These are phyloP conservation scores for Blastomyces emzantsi DNA, from an alignment of 2,329 filamentous ascomycete species.

Conservation along the genomic window DNA sequence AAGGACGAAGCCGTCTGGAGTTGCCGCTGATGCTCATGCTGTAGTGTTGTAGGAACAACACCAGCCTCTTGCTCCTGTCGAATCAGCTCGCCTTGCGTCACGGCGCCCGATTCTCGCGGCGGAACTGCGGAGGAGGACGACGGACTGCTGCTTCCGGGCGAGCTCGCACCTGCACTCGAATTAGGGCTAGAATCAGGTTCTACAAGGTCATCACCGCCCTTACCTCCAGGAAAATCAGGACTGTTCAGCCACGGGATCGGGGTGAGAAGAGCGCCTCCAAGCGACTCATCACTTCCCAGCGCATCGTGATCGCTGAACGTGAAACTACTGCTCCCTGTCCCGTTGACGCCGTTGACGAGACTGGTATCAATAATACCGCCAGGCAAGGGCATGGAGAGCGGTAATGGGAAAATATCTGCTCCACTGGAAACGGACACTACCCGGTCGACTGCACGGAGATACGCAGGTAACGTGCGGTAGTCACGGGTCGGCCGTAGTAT, in stretches of 20 bases:
- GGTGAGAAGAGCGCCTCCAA: constrained; percentile 84
- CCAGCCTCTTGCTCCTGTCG: constrained; percentile 80
- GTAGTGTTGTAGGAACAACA: constrained; percentile 60
- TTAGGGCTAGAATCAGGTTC: constrained; percentile 16
- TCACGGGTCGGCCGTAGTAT: constrained; percentile 65
- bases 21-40: constrained; percentile 26
- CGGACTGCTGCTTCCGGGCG: not conserved
- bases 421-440: constrained; percentile 83
- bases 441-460: constrained; percentile 82
- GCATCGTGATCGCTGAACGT: constrained; percentile 26
- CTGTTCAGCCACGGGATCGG: constrained; percentile 79
- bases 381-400: constrained; percentile 46
- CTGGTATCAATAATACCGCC: constrained; percentile 30
- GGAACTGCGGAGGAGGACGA: constrained; percentile 16
- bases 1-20: constrained; percentile 18
- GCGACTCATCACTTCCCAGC: constrained; percentile 74
- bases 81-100: constrained; percentile 76
- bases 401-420: constrained; percentile 72
- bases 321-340: constrained; percentile 29
- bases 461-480: constrained; percentile 73
- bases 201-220: constrained; percentile 19
- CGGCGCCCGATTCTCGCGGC: constrained; percentile 41
- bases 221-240: constrained; percentile 13
- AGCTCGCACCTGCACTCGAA: constrained; percentile 7
- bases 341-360: constrained; percentile 49